These are phyloP conservation scores for Hyaloscypha hepaticicola DNA, from an alignment of 495 filamentous ascomycete genomes.

Conservation along the genomic window DNA sequence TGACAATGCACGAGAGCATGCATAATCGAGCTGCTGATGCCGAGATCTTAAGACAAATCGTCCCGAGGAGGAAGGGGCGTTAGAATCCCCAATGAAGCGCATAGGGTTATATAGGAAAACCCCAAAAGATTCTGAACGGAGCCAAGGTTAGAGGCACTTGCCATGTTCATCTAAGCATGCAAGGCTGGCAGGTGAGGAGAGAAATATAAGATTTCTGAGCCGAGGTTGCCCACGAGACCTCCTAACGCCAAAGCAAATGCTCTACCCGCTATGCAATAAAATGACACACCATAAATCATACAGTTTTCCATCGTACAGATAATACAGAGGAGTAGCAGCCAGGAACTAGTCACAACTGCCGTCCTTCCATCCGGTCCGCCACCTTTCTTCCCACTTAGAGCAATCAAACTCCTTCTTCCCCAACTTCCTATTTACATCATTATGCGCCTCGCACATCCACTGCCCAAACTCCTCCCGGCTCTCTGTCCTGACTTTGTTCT, in stretches of 20 bases:
- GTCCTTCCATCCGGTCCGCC: constrained; percentile 92
- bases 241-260: neutral
- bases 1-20: too few relatives aligned
- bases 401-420: constrained; percentile 94
- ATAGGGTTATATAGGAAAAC: too few relatives aligned
- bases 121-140: too few relatives aligned
- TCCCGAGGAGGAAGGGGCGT: too few relatives aligned
- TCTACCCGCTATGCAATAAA: constrained; percentile 4
- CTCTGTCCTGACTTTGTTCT: constrained; percentile 66
- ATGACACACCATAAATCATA: constrained; percentile 12
- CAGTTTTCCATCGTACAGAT: constrained; percentile 12
- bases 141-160: too few relatives aligned
- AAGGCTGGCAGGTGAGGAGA: neutral
- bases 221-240: neutral
- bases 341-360: constrained; percentile 49
- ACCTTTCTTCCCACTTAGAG: constrained; percentile 86
- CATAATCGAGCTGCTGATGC: too few relatives aligned
- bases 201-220: neutral
- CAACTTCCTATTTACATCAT: constrained; percentile 92
- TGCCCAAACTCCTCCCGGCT: constrained; percentile 74
- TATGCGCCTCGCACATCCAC: constrained; percentile 98
- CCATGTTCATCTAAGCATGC: too few relatives aligned
- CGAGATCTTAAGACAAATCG: too few relatives aligned
- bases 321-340: neutral
- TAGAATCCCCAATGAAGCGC: too few relatives aligned